Percentiles rank a stretch among this genome's conserved stretches.
These are phyloP conservation scores for Suillus americanus DNA, from an alignment of 768 basidiomycete genomes.

Conservation along the genomic window DNA sequence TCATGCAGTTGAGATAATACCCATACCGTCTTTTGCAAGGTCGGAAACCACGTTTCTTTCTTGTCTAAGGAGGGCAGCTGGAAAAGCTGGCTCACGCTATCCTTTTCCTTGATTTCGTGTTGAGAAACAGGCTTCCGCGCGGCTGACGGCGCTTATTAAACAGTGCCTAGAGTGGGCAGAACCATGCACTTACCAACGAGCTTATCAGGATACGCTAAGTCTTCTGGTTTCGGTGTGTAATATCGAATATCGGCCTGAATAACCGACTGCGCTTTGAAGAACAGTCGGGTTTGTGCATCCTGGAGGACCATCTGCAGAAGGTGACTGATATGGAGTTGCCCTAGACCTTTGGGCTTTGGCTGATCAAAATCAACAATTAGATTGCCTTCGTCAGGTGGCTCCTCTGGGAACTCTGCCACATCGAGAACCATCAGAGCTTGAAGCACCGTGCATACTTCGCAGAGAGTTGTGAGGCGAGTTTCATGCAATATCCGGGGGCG, in stretches of 20 bases:
- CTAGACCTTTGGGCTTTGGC: constrained; percentile 41
- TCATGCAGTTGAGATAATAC: constrained; percentile 87
- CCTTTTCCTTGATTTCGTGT: constrained; percentile 60
- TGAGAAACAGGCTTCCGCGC: constrained; percentile 44
- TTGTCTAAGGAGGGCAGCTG: constrained; percentile 67
- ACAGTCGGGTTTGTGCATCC: constrained; percentile 92
- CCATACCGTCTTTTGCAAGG: constrained; percentile 86
- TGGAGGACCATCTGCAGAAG: constrained; percentile 89
- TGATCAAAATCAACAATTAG: constrained; percentile 42
- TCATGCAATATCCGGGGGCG: constrained; percentile 96
- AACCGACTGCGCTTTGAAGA: constrained; percentile 94
- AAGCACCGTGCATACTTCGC: constrained; percentile 94
- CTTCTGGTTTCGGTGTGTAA: constrained; percentile 73
- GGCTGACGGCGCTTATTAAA: constrained; percentile 31
- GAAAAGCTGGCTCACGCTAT: constrained; percentile 68
- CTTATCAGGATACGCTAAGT: constrained; percentile 85
- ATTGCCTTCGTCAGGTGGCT: constrained; percentile 32
- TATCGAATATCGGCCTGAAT: constrained; percentile 87
- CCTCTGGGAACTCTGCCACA: constrained; percentile 42
- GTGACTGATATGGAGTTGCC: constrained; percentile 73
- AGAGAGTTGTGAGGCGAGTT: constrained; percentile 80
- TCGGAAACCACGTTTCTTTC: constrained; percentile 91
- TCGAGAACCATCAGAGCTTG: constrained; percentile 96
- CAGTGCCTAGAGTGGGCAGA: neutral
- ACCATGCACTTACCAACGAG: constrained; percentile 55